Percentiles rank a stretch among this genome's conserved stretches.
Evolutionary conservation across 208 protist species (phyloP).

Genomic region (Herpetomonas samuelpessoai): DNA sequence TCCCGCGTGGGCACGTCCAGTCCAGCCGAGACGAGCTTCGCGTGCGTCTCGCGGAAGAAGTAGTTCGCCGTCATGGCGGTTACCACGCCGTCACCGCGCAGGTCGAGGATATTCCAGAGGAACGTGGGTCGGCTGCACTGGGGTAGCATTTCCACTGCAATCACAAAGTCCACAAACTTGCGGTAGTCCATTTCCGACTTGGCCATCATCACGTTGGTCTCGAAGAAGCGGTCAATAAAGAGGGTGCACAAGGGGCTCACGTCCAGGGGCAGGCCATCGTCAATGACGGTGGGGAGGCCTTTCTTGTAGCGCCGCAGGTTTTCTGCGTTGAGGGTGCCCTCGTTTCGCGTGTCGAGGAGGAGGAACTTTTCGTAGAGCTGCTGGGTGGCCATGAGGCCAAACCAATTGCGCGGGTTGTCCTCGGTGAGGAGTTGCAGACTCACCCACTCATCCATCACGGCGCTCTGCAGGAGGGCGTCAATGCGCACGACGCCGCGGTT

Average conservation of each 20-base stretch:
- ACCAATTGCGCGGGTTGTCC: slow-evolving; percentile 82
- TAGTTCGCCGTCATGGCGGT: slow-evolving; percentile 76
- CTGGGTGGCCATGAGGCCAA: slow-evolving; percentile 62
- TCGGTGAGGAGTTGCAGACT: slow-evolving; percentile 79
- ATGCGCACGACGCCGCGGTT: slow-evolving; percentile 79
- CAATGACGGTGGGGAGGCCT: slow-evolving; percentile 75
- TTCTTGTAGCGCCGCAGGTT: slow-evolving; percentile 86
- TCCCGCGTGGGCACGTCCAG: slow-evolving; percentile 66
- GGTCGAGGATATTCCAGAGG: slow-evolving; percentile 90
- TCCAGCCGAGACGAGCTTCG: slow-evolving; percentile 62
- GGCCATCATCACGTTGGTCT: slow-evolving; percentile 85
- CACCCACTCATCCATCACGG: slow-evolving; percentile 88
- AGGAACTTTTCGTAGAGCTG: slow-evolving; percentile 89
- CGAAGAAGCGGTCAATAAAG: slow-evolving; percentile 91
- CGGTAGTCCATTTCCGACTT: slow-evolving; percentile 90
- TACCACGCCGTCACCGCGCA: slow-evolving; percentile 63
- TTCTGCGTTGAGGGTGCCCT: slow-evolving; percentile 76
- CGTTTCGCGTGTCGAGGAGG: slow-evolving; percentile 75
- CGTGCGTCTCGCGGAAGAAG: slow-evolving; percentile 89
- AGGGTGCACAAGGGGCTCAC: slow-evolving; percentile 72
- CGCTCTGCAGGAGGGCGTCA: slow-evolving; percentile 68
- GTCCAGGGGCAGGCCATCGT: slow-evolving; percentile 74
- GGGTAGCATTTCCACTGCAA: slow-evolving; percentile 84
- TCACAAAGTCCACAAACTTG: slow-evolving; percentile 92
- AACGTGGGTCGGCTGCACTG: slow-evolving; percentile 73